Base-by-base conservation (phyloP, 345 rosid genomes). In the Raphanus raphanistrum region DNA sequence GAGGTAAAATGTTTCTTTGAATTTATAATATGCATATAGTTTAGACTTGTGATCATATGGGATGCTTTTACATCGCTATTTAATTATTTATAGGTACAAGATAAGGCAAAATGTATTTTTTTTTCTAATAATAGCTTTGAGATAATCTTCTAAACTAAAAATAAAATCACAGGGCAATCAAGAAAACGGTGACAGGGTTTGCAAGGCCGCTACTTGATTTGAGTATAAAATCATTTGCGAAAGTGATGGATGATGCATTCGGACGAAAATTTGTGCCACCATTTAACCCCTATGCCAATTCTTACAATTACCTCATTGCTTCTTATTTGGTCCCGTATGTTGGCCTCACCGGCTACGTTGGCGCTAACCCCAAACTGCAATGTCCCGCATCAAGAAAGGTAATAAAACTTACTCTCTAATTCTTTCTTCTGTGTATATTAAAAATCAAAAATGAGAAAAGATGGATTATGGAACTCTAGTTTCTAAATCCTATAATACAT, bases 311-410 rank as follows among this genome's bases (percentile, higher is more conserved):
- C 76, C 92, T 92, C 29, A 70, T 94, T 28, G 94, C 97, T 35
- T 90, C 92, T 43, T 92, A 87, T 75, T n/a, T 87, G 16, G 77
- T 94, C 52, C 98, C 96, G 57, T 94, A 92, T 29, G 91, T 90
- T 64, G 94, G 93, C 12, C 94, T 92, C 71, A 89, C 93, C 0
- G 96, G 94, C 6, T 89, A 90, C 58, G 97, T 87, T 41, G 97
- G 94, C 13, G 91, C 93, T 11, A 92, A 83, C 57, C 84, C 92
- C 1, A 85, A 82, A 43, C 90, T 94, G n/a, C 21, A 74, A 13
- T 82, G 83, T 28, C 35, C 85, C 1, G 12, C 21, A 55, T 84
- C 96, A 63, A 90, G 74, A 43, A 82, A 84, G 90, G 93, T 93
- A 80, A 16, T 26, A 36, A 13, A 41, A 26, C 32, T 63, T 61